Evolutionary conservation across 306 rosid species (phyloP).

Genomic region (Erythrophleum fordii): DNA sequence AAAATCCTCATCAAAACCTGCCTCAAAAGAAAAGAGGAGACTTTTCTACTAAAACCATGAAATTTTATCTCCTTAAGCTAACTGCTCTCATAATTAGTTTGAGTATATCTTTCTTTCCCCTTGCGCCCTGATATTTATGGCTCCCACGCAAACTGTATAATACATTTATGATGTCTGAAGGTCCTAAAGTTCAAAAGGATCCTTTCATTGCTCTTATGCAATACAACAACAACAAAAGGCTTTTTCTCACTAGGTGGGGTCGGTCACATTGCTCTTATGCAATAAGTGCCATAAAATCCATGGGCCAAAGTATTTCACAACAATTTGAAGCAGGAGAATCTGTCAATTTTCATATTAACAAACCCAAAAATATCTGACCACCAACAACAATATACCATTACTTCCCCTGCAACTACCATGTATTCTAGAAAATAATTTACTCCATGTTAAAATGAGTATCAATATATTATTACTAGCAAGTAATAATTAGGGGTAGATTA

Average conservation of each 20-base stretch:
- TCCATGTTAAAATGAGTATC: neutral
- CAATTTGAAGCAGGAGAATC: neutral
- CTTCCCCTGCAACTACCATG: neutral
- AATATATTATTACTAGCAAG: neutral
- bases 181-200: neutral
- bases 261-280: neutral
- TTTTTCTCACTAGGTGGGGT: no score
- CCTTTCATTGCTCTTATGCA: conserved; percentile 1
- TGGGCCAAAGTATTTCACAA: neutral
- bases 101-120: neutral
- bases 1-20: conserved; percentile 20
- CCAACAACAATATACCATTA: neutral
- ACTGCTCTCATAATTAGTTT: neutral
- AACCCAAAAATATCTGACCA: neutral
- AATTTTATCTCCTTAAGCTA: neutral
- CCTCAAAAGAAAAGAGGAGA: conserved; percentile 26
- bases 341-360: neutral
- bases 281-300: neutral
- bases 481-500: neutral
- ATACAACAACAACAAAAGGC: no score
- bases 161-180: neutral
- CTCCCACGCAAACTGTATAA: neutral
- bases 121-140: neutral
- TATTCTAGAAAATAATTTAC: neutral
- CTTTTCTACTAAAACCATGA: neutral